Base-by-base conservation (phyloP, 169 alveolate species). In the Plasmodium knowlesi region DNA sequence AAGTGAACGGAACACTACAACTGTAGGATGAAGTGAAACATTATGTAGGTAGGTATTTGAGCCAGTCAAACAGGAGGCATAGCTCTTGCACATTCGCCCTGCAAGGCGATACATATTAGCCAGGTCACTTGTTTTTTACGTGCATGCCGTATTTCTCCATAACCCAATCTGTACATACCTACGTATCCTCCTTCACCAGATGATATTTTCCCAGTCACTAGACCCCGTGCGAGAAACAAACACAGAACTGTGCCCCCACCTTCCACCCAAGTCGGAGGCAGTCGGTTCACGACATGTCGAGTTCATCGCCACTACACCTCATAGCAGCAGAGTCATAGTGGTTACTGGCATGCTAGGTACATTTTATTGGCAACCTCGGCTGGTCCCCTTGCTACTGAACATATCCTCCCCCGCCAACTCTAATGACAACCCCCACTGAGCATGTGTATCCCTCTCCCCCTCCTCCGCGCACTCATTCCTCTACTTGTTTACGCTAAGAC, bases 401-500 rank as follows among this genome's bases (percentile, higher is more conserved):
- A n/a, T n/a, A n/a, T n/a, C n/a, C 41, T 34, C 41, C 41, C 73
- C 76, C n/a, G 30, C n/a, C 30, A 12, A 67, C 76, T 67, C 76
- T 67, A 67, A 67, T 67, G 76, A 67, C 37, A 67, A 67, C 76
- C 76, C 30, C 41, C 30, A 67, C 76, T 67, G 76, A 67, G 76
- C 37, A 67, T 67, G 76, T 67, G 76, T 67, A 5, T 67, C 41
- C 37, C 76, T 0, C 41, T 25, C 41, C 76, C 76, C 14, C 12
- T 67, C 6, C 37, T 25, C 22, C 76, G 85, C 67, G 57, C 81
- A 83, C 12, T 39, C 25, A 14, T 73, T 71, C 46, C 61, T 12
- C 25, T 37, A 46, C 82, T 57, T 16, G 39, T 61, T 82, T 82
- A 53, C 16, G 80, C 37, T 74, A 74, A 53, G 61, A 50, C 61